Evolutionary conservation across 441 rosid genomes (phyloP).

Genomic region (Cnidoscolus chayamansa): DNA sequence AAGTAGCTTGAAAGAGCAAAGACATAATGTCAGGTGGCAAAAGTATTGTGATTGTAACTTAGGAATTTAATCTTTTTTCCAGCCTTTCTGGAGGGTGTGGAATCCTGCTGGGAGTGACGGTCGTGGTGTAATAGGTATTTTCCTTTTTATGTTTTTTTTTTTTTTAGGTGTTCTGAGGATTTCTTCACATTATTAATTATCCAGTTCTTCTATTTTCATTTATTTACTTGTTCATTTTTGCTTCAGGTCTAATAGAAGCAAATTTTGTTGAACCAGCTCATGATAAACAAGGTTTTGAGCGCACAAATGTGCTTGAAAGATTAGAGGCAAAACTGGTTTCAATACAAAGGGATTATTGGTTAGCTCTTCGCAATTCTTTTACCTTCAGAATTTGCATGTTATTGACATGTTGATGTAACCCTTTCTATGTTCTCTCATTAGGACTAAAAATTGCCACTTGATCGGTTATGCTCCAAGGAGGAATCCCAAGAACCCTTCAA

Average conservation of each 20-base stretch:
- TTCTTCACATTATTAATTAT: not conserved
- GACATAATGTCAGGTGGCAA: no score
- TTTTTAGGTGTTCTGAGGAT: no score
- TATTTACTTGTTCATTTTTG: not conserved
- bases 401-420: not conserved
- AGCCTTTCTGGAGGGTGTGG: conserved; percentile 94
- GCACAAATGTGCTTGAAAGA: conserved; percentile 53
- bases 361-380: conserved; percentile 6
- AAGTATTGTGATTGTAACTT: not conserved
- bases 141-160: not conserved
- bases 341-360: conserved; percentile 63
- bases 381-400: not conserved
- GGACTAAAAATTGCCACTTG: conserved; percentile 50
- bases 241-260: conserved; percentile 64
- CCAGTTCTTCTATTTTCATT: not conserved
- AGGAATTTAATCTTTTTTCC: conserved; percentile 18
- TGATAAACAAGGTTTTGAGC: conserved; percentile 80
- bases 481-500: conserved; percentile 21
- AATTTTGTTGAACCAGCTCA: conserved; percentile 87
- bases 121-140: conserved; percentile 68
- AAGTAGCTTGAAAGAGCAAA: no score
- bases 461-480: conserved; percentile 63
- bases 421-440: conserved; percentile 20
- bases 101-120: conserved; percentile 81
- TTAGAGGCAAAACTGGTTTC: conserved; percentile 47